These are phyloP conservation scores for Ogataea zsoltii DNA, from an alignment of 805 yeast species.

Conservation along the genomic window DNA sequence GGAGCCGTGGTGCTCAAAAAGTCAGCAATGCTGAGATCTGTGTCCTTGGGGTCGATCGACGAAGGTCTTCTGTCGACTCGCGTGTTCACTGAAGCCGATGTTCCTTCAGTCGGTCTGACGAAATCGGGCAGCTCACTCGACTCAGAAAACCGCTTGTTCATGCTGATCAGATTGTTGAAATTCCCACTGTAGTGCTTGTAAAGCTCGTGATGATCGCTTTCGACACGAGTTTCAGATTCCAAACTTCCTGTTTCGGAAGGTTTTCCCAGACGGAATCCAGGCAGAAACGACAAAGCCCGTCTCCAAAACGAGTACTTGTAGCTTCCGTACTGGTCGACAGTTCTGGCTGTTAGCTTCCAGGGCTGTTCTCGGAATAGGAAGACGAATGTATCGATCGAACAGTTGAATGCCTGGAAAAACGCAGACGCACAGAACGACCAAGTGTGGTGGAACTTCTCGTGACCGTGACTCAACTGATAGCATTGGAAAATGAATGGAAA, in stretches of 20 bases:
- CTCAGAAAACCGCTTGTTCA: not conserved
- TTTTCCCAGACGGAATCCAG: slow-evolving; percentile 25
- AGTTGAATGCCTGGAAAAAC: slow-evolving; percentile 77
- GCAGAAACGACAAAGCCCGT: slow-evolving; percentile 25
- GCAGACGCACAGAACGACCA: slow-evolving; percentile 73
- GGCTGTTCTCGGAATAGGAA: slow-evolving; percentile 79
- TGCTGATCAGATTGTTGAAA: not conserved
- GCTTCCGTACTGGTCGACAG: slow-evolving; percentile 25
- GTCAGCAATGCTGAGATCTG: slow-evolving; percentile 20
- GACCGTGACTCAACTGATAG: slow-evolving; percentile 46
- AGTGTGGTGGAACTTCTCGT: slow-evolving; percentile 53
- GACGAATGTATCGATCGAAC: slow-evolving; percentile 73
- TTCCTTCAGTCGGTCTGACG: slow-evolving; percentile 2
- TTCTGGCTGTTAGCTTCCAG: slow-evolving; percentile 48
- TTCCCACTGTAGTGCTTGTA: not conserved
- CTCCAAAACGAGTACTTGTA: slow-evolving; percentile 24
- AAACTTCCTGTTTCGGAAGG: not conserved
- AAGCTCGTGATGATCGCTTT: not conserved
- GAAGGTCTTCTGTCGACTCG: slow-evolving; percentile 7
- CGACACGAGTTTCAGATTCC: not conserved
- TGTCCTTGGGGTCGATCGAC: slow-evolving; percentile 14
- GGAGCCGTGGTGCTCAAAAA: slow-evolving; percentile 15
- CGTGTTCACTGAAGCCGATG: not conserved
- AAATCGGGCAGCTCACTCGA: slow-evolving; percentile 7
- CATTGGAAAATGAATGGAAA: slow-evolving; percentile 73